Base-by-base conservation (phyloP, 1,139 yeast genomes). In the Geotrichum candidum region DNA sequence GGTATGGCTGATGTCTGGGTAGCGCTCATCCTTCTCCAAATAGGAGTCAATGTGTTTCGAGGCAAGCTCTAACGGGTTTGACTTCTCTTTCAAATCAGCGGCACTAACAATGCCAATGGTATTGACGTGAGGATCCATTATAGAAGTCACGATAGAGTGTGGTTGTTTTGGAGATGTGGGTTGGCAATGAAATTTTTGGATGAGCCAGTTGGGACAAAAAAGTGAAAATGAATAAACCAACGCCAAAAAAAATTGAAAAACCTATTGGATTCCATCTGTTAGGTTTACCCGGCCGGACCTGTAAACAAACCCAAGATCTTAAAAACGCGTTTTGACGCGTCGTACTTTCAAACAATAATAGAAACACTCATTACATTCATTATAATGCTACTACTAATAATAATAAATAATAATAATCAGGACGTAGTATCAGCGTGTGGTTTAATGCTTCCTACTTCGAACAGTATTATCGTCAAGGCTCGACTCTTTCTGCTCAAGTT, bases 1-100 rank as follows among this genome's bases (percentile, higher is more conserved):
- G 53, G 71, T 66, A 18, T 72, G 67, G 54, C 76, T 78, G 56
- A 77, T 70, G 54, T 77, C 79, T 1, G 80, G 80, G 63, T 72
- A 75, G 54, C 70, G 70, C 51, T 65, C 66, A 64, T 77, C 79
- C n/a, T 72, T 69, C 53, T 68, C 72, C 27, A 75, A 65, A 60
- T 70, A 76, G 23, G 74, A 68, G 57, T 75, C 77, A 45, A 77
- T 66, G 58, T 73, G 72, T 48, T 69, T 67, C 1, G 75, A 68
- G 2, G 78, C 79, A 25, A 74, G 67, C 52, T 70, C 70, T 41
- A 74, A 64, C 33, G 76, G 76, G 60, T 69, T 51, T 38, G 52
- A 15, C 18, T 51, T 51, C 45, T 62, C 61, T 46, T 62, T 60
- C 50, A 62, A 45, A 35, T 59, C 64, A 9, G 60, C 59, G 33